Percentiles rank a stretch among this genome's conserved stretches.
These are phyloP conservation scores for Fallopia convolvulus DNA, from an alignment of 148 eudicot genomes.

Conservation along the genomic window DNA sequence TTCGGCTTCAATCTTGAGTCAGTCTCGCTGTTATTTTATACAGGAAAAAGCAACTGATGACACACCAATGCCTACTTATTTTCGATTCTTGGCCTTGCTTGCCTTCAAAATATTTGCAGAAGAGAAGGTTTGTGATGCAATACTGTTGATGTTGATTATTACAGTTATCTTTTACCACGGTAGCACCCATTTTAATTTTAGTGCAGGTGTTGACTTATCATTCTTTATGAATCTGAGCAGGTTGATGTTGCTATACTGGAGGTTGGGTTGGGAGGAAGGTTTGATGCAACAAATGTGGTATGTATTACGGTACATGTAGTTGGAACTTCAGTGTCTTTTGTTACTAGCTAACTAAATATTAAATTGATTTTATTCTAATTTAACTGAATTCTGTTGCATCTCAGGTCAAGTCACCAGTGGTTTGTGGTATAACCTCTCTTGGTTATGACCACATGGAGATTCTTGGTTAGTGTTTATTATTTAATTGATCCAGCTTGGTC, in stretches of 20 bases:
- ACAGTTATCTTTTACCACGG: background rate
- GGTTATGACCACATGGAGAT: constrained; percentile 99
- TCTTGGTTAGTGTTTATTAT: constrained; percentile 69
- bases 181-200: background rate
- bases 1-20: constrained; percentile 6
- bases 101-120: constrained; percentile 92
- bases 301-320: constrained; percentile 11
- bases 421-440: constrained; percentile 92
- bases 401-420: constrained; percentile 85
- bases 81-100: constrained; percentile 92
- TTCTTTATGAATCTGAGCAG: constrained; percentile 28
- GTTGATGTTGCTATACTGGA: constrained; percentile 96
- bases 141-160: background rate
- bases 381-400: constrained; percentile 15
- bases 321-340: background rate
- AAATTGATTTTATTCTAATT: constrained; percentile 7
- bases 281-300: constrained; percentile 98
- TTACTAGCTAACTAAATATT: background rate
- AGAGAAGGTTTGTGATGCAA: constrained; percentile 52
- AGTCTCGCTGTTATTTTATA: constrained; percentile 12
- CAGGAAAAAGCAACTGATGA: constrained; percentile 70
- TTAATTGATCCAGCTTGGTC: background rate
- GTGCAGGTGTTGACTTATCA: background rate
- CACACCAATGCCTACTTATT: constrained; percentile 89
- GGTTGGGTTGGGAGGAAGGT: constrained; percentile 96